Conservation (phyloP, 225 moss, liverwort and hornwort species). For the Climacium dendroides region DNA sequence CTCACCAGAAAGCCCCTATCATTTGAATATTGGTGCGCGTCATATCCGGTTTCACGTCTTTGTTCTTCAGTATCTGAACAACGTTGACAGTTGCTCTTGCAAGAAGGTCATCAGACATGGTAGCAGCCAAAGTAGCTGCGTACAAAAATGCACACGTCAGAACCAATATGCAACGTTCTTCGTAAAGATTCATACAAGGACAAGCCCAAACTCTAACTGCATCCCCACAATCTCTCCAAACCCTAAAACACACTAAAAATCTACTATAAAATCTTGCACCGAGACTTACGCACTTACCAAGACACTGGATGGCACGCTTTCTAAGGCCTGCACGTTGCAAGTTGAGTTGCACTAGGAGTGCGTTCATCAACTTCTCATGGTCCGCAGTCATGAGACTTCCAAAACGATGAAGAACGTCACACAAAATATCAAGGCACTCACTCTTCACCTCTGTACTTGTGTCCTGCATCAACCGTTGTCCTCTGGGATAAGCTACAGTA, state of each 20-base stretch:
- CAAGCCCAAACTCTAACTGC: not conserved
- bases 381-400: conserved; percentile 89
- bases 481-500: not conserved
- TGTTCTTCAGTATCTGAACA: conserved; percentile 92
- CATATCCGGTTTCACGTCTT: conserved; percentile 95
- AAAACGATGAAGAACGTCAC: conserved; percentile 96
- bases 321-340: conserved; percentile 95
- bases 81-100: conserved; percentile 88
- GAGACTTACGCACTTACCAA: conserved; percentile 43
- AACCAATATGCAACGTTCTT: not conserved
- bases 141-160: conserved; percentile 9
- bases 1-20: conserved; percentile 99
- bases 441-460: conserved; percentile 98
- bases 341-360: conserved; percentile 87
- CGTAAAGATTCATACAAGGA: not conserved
- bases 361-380: conserved; percentile 86
- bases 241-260: not conserved
- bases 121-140: conserved; percentile 91
- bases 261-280: not conserved
- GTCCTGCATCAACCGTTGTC: conserved; percentile 54
- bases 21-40: conserved; percentile 99
- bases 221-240: not conserved
- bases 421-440: conserved; percentile 93
- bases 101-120: conserved; percentile 98
- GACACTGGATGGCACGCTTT: conserved; percentile 98